Evolutionary conservation across 768 basidiomycete genomes (phyloP), one percentile per base, ranked within the genome.

Genomic region (Collybiopsis luxurians): DNA sequence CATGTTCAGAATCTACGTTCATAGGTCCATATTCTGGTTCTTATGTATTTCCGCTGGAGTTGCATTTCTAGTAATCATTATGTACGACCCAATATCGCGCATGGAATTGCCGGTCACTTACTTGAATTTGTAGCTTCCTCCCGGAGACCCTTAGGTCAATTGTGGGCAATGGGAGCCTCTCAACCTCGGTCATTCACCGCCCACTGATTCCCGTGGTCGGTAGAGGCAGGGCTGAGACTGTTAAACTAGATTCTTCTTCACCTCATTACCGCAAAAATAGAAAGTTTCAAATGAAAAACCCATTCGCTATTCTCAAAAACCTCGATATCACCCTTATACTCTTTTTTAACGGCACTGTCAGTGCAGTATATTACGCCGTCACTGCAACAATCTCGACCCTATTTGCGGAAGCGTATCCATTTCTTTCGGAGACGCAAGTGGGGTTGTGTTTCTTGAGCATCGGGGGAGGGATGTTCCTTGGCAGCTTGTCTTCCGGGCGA

Each of bases 1-100:
- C 3, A 46, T 9, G 45, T 39, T 38, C 49, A 19, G 7, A 26
- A 42, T 46, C 43, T 11, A 27, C 24, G 19, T 60, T 58, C 28
- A 19, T 42, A 83, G 81, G 60, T 76, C 84, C 9, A 81, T 85
- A 5, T 85, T 85, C 62, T 86, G 83, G 83, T 84, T 85, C 65
- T 67, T 85, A 7, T 76, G 75, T 55, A 83, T 84, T 28, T 62
- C 76, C 2, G 70, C 79, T 9, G 75, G 74, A 9, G 58, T 68
- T 5, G 81, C 80, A 61, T 75, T 81, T 7, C 51, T 80, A 7
- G 67, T 76, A 39, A 70, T 86, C 53, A 64, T 84, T 3, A 61
- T 81, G 81, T 81, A 59, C 42, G n/a, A n/a, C n/a, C n/a, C n/a
- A n/a, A n/a, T n/a, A n/a, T n/a, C n/a, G n/a, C n/a, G n/a, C n/a